Percentiles rank a stretch among this genome's conserved stretches.
Evolutionary conservation across 1,284 basidiomycete genomes (phyloP).

Genomic region (Ceratobasidium sp.): DNA sequence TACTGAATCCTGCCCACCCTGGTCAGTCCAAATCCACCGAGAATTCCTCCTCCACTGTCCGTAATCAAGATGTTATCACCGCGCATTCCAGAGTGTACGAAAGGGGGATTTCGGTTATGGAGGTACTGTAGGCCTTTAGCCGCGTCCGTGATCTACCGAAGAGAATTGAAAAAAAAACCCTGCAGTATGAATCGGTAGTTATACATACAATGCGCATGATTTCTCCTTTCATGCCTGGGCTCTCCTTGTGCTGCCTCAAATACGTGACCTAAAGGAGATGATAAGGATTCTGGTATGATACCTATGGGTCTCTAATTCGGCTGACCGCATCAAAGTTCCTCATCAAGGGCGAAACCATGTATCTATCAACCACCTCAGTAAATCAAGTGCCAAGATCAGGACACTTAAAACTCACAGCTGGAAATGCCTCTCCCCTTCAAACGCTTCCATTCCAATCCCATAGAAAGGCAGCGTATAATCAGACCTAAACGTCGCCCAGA

Average conservation of each 20-base stretch:
- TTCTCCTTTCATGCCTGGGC: conserved; percentile 6
- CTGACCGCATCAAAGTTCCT: conserved; percentile 38
- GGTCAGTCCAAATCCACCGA: conserved; percentile 37
- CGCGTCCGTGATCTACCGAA: conserved; percentile 32
- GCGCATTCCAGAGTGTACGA: conserved; percentile 41
- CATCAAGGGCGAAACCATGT: conserved; percentile 40
- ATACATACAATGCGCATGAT: conserved; percentile 40
- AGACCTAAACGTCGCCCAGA: conserved; percentile 29
- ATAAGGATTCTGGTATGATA: no score
- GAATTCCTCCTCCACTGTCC: conserved; percentile 26
- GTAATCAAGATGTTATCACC: conserved; percentile 36
- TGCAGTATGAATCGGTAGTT: background rate
- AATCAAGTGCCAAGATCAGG: background rate
- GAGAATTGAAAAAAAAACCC: background rate
- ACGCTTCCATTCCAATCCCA: conserved; percentile 38
- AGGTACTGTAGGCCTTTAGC: conserved; percentile 35
- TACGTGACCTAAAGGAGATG: conserved; percentile 15
- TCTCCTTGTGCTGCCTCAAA: conserved; percentile 16
- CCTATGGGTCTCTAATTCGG: no score
- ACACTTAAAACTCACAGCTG: conserved; percentile 16
- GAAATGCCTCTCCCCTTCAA: conserved; percentile 27
- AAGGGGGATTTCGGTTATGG: conserved; percentile 5
- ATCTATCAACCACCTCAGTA: background rate
- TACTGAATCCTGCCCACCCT: background rate
- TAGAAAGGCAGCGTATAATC: conserved; percentile 39